phyloP scores from a whole-genome alignment of 305 asterid genomes.

The Euphrasia arctica region DNA sequence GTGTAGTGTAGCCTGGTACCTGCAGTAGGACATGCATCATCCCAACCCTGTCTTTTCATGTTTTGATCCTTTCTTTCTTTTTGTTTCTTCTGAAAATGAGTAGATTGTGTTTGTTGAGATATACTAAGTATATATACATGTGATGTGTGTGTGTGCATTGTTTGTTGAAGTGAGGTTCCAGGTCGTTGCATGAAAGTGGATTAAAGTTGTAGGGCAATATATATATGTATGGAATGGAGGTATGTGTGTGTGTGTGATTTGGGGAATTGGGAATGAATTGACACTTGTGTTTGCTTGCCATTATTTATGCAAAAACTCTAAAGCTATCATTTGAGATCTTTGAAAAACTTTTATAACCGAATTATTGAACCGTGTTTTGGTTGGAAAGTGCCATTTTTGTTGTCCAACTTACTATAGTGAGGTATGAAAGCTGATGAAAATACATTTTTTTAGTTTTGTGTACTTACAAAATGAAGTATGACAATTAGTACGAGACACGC shows the following conservation, averaged over 20 bases:
- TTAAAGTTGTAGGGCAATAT: constrained; percentile 32
- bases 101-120: too few relatives aligned
- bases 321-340: not conserved
- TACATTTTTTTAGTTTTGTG: too few relatives aligned
- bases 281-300: not conserved
- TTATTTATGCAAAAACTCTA: too few relatives aligned
- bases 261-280: not conserved
- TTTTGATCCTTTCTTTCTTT: too few relatives aligned
- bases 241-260: not conserved
- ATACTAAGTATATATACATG: too few relatives aligned
- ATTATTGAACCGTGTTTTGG: not conserved
- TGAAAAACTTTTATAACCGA: not conserved
- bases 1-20: not conserved
- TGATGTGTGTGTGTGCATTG: not conserved
- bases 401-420: not conserved
- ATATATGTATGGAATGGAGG: not conserved
- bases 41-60: not conserved
- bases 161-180: constrained; percentile 41
- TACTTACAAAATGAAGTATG: too few relatives aligned
- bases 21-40: not conserved
- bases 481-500: too few relatives aligned
- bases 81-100: too few relatives aligned
- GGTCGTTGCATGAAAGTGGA: constrained; percentile 62
- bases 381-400: not conserved
- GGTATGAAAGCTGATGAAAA: too few relatives aligned